Evolutionary conservation across 164 flowering plant genomes (phyloP), one percentile per base, ranked within the genome.

Genomic region (Malania oleifera): DNA sequence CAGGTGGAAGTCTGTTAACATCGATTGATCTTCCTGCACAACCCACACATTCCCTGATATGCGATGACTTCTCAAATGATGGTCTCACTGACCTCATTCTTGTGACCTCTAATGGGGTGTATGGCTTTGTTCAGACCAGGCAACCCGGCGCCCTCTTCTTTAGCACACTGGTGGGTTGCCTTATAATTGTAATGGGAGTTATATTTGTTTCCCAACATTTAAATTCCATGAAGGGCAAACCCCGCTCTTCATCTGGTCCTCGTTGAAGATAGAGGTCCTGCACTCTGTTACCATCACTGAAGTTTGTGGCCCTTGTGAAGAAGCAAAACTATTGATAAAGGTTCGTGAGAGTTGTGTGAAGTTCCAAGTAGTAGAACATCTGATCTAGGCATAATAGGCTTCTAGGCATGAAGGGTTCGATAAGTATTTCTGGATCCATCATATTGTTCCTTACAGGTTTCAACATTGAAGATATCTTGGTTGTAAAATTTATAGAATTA

Each of bases 61-160:
- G 69, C 9, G 87, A 75, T 37, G 98, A 95, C 68, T 95, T 95
- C 73, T 87, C 96, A 44, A 87, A 84, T 58, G 99, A 95, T 62
- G 96, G 95, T 10, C 82, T 95, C n/a, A 89, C 96, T 7, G 97
- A 95, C 68, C 69, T 95, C 40, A 87, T 95, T 55, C 71, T 95
- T 9, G 80, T 95, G 34, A 95, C 93, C 10, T 77, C 90, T 0
- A 89, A 53, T 65, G 98, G 99, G 34, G 79, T 87, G 0, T 91
- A 95, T 57, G 96, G 97, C 25, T 95, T 87, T 69, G 99, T 88
- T 34, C 99, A 95, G 74, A 86, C 96, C 25, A 85, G 95, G 79
- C 93, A 91, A 62, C 97, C 97, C 1, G 97, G 99, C 11, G 99
- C 97, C 59, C 82, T 93, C 56, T 95, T 95, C 84, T 95, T 95